These are phyloP conservation scores for Aureobasidium sp. DNA, from an alignment of 2,329 filamentous ascomycete genomes.

Conservation along the genomic window DNA sequence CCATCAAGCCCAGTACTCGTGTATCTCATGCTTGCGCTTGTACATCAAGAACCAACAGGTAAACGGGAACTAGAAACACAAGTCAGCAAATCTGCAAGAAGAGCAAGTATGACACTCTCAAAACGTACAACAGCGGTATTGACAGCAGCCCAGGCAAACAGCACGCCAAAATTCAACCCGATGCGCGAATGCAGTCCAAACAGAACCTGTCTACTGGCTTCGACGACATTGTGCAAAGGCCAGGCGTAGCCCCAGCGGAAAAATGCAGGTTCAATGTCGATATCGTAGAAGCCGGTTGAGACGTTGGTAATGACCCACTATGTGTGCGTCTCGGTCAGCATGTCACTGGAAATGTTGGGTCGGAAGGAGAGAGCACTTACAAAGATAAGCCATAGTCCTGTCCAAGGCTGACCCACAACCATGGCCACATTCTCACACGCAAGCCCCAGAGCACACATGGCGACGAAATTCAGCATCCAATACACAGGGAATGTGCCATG, in stretches of 20 bases:
- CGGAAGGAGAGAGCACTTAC: conserved; percentile 31
- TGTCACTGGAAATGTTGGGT: neutral
- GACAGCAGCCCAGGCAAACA: conserved; percentile 49
- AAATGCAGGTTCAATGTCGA: conserved; percentile 50
- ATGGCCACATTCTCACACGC: conserved; percentile 58
- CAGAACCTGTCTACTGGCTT: conserved; percentile 50
- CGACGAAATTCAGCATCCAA: conserved; percentile 45
- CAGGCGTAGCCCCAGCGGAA: conserved; percentile 56
- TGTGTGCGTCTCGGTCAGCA: too few species aligned
- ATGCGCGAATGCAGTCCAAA: conserved; percentile 52
- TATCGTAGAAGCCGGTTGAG: conserved; percentile 48
- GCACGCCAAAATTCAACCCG: conserved; percentile 51
- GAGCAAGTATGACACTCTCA: neutral
- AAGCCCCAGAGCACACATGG: conserved; percentile 54
- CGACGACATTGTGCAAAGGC: conserved; percentile 54
- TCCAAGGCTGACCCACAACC: conserved; percentile 53
- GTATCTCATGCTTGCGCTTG: conserved; percentile 27
- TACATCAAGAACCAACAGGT: conserved; percentile 35
- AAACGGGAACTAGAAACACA: conserved; percentile 36
- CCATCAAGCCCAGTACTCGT: conserved; percentile 23
- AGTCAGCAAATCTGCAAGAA: neutral
- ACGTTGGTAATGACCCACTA: conserved; percentile 52
- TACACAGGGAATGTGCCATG: conserved; percentile 52
- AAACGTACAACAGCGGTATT: conserved; percentile 35
- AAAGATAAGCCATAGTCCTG: conserved; percentile 55